Evolutionary conservation across 495 filamentous ascomycete genomes (phyloP).

Genomic region (Aspergillus baeticus): DNA sequence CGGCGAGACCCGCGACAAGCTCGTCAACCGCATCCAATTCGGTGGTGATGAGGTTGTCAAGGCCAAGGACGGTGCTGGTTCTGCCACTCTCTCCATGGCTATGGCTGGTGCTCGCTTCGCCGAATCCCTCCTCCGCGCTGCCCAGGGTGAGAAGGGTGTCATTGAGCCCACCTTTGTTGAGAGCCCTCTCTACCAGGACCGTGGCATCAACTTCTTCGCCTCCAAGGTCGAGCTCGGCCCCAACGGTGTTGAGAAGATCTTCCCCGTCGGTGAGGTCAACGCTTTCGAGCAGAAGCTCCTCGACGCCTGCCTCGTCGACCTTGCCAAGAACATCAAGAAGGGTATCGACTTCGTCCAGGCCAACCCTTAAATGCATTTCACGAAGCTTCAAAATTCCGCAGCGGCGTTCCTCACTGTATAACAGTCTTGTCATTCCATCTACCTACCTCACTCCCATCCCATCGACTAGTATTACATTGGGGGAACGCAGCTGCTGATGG

Average conservation of each 20-base stretch:
- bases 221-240: slow-evolving; percentile 92
- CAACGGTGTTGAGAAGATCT: slow-evolving; percentile 92
- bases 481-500: slow-evolving; percentile 22
- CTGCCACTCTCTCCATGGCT: slow-evolving; percentile 98
- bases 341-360: slow-evolving; percentile 67
- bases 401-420: slow-evolving; percentile 30
- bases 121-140: slow-evolving; percentile 87
- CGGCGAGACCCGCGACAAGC: slow-evolving; percentile 68
- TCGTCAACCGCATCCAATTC: slow-evolving; percentile 96
- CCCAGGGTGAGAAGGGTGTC: slow-evolving; percentile 91
- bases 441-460: slow-evolving; percentile 12
- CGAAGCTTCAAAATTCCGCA: slow-evolving; percentile 21
- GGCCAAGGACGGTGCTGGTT: slow-evolving; percentile 97
- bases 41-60: slow-evolving; percentile 99
- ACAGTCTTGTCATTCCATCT: slow-evolving; percentile 21
- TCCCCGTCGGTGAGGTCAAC: slow-evolving; percentile 76
- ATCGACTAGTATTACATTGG: slow-evolving; percentile 22
- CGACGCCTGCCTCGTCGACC: slow-evolving; percentile 76
- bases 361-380: slow-evolving; percentile 58
- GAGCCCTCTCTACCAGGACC: slow-evolving; percentile 94
- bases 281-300: slow-evolving; percentile 86
- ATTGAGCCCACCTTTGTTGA: slow-evolving; percentile 97
- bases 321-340: slow-evolving; percentile 88
- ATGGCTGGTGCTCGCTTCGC: slow-evolving; percentile 98
- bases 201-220: slow-evolving; percentile 94